phyloP scores from a whole-genome alignment of 163 green algal species.

The Prototheca wickerhamii region DNA sequence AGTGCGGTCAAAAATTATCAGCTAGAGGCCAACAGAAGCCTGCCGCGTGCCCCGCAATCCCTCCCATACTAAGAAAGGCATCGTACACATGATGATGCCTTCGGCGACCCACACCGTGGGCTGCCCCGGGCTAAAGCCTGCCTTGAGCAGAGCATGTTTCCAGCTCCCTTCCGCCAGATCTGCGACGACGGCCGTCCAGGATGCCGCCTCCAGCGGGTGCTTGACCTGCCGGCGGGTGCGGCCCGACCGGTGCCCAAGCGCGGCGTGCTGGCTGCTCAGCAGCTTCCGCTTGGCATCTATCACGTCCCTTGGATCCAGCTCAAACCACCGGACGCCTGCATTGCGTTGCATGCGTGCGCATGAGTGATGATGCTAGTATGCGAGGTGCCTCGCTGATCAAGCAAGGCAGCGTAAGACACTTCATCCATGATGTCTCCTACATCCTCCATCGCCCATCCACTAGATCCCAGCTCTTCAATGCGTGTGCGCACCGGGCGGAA shows the following conservation, averaged over 20 bases:
- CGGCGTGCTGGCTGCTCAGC: constrained; percentile 14
- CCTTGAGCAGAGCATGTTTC: constrained; percentile 1
- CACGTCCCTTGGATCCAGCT: constrained; percentile 36
- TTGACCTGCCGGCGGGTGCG: background rate
- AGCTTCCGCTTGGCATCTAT: constrained; percentile 25
- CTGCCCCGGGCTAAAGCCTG: constrained; percentile 20
- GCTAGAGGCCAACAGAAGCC: background rate
- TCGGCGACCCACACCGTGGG: constrained; percentile 51
- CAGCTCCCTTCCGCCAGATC: constrained; percentile 34
- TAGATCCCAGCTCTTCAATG: too few species aligned
- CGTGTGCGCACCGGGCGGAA: constrained; percentile 6
- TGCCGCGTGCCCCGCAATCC: too few species aligned
- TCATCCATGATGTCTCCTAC: too few species aligned
- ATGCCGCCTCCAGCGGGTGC: constrained; percentile 22
- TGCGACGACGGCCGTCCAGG: constrained; percentile 16
- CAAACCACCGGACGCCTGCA: constrained; percentile 32
- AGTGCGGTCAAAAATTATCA: background rate
- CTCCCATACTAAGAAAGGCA: too few species aligned
- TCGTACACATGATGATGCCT: constrained; percentile 46
- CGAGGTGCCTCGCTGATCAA: too few species aligned
- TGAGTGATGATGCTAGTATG: too few species aligned
- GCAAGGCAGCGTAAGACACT: too few species aligned
- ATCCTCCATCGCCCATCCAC: too few species aligned
- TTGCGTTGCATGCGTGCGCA: too few species aligned
- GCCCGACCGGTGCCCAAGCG: constrained; percentile 5